Conservation (phyloP, 2,329 filamentous ascomycete genomes). For the Truncatella angustata region DNA sequence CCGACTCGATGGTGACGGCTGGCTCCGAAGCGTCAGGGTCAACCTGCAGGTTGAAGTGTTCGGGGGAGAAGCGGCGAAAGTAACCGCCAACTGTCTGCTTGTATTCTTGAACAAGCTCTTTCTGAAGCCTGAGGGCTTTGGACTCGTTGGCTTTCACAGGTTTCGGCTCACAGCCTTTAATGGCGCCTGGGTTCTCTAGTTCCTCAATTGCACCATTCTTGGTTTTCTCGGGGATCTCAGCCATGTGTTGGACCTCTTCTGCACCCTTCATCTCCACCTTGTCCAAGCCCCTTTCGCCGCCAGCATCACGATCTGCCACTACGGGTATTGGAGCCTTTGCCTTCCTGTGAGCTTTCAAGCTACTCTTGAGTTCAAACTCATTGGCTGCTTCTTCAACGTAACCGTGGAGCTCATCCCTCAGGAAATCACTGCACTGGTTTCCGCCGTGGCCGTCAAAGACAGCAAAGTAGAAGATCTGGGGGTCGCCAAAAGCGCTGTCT, state of each 20-base stretch:
- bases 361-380: conserved; percentile 76
- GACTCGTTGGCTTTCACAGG: conserved; percentile 50
- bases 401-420: conserved; percentile 78
- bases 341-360: conserved; percentile 50
- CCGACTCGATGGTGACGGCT: conserved; percentile 66
- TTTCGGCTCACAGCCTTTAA: conserved; percentile 40
- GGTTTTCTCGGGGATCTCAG: conserved; percentile 32
- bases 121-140: conserved; percentile 68
- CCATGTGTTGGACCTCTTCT: conserved; percentile 40
- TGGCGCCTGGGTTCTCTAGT: conserved; percentile 33
- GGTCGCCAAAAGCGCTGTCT: conserved; percentile 79
- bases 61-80: conserved; percentile 84
- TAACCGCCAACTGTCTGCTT: conserved; percentile 87
- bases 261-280: conserved; percentile 48
- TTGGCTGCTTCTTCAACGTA: conserved; percentile 83
- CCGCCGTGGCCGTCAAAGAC: conserved; percentile 97
- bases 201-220: conserved; percentile 31
- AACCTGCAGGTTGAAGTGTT: conserved; percentile 59
- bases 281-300: conserved; percentile 35
- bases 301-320: conserved; percentile 23
- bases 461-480: conserved; percentile 96
- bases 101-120: conserved; percentile 72
- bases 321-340: conserved; percentile 13
- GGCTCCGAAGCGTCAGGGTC: conserved; percentile 31
- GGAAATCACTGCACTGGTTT: conserved; percentile 80